phyloP scores from a whole-genome alignment of 2,329 filamentous ascomycete species.

The Colletotrichum trifolii region DNA sequence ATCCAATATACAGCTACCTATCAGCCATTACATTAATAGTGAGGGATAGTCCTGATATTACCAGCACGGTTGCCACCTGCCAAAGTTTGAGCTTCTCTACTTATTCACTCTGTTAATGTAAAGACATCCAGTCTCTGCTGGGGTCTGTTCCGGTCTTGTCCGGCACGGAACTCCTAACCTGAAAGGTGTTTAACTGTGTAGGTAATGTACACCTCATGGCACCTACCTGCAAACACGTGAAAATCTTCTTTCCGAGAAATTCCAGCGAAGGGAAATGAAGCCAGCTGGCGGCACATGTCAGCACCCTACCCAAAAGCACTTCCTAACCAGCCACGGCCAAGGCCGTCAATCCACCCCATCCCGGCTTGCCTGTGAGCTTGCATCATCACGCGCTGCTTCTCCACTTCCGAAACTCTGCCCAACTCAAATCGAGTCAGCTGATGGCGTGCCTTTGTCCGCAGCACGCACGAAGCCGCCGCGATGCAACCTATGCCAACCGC shows the following conservation, averaged over 20 bases:
- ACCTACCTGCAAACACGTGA: not conserved
- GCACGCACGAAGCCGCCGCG: not conserved
- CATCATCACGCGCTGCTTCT: conserved; percentile 11
- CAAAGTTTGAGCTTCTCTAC: too few relatives aligned
- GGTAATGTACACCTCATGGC: too few relatives aligned
- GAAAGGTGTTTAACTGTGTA: too few relatives aligned
- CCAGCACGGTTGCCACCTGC: too few relatives aligned
- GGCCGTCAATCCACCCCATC: not conserved
- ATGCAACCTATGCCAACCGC: not conserved
- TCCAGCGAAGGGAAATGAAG: not conserved
- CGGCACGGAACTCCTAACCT: too few relatives aligned
- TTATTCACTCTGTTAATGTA: too few relatives aligned
- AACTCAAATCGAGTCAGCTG: conserved; percentile 26
- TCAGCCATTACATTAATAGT: too few relatives aligned
- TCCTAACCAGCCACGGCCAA: not conserved
- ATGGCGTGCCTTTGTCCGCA: conserved; percentile 9
- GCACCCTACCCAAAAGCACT: not conserved
- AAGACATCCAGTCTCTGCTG: too few relatives aligned
- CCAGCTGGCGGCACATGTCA: conserved; percentile 15
- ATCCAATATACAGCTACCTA: too few relatives aligned
- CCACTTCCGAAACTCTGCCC: conserved; percentile 25
- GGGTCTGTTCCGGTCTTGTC: too few relatives aligned
- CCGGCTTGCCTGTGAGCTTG: conserved; percentile 13
- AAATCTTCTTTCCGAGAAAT: not conserved
- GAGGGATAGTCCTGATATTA: too few relatives aligned